Evolutionary conservation across 495 filamentous ascomycete species (phyloP), one percentile per base, ranked within the genome.

Genomic region (Cryomyces antarcticus): DNA sequence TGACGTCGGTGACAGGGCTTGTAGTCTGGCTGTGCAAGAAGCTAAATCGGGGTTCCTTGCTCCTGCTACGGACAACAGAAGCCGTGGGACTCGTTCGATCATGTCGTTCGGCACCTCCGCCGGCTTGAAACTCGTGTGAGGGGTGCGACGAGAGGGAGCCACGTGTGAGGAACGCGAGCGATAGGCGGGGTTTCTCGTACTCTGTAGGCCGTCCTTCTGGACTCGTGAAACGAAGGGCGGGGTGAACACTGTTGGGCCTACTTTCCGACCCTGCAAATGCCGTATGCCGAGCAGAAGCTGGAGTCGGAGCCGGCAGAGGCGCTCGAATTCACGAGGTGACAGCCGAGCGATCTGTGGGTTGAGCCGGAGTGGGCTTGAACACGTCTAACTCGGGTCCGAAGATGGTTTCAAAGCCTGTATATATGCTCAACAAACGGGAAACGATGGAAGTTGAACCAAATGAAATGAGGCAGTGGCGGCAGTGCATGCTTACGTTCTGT

Each of bases 361-460:
- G 39, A 5, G 38, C 35, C 9, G 52, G 49, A 12, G 44, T 44
- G 37, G 53, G 17, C 17, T 24, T 45, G 30, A 80, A 71, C 29
- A 66, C 53, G 5, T 67, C 63, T 30, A 82, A 64, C 56, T 83
- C 78, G 4, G 63, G 64, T 3, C 66, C 73, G 42, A 73, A 83
- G 4, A 71, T 77, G 17, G 52, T 52, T 50, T 80, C 75, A 44
- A 77, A 78, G 49, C 62, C 73, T 74, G 47, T 30, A 46, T 47
- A 27, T 6, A 35, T 4, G 10, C 30, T 38, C 4, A 38, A 9
- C 3, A n/a, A 30, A 39, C 39, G 41, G 46, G 6, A 10, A 44
- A 48, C 27, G 42, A 46, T 42, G 45, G 31, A 33, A 28, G 10
- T 41, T 28, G 10, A 48, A 41, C 11, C 24, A 4, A 24, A 30